These are phyloP conservation scores for Amaranthus tricolor DNA, from an alignment of 179 eudicot genomes.

Conservation along the genomic window DNA sequence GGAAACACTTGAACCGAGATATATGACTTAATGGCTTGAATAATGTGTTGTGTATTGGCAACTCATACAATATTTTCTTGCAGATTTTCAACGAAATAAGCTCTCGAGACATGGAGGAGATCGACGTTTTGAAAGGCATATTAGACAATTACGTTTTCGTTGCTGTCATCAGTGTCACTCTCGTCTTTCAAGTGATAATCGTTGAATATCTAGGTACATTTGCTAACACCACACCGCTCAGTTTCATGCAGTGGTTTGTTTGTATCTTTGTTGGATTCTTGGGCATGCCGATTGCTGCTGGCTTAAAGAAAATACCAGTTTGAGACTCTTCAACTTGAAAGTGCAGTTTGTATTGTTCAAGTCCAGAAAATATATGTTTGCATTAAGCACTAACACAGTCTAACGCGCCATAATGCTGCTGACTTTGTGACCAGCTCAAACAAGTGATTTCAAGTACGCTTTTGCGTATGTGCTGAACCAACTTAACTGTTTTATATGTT, in stretches of 20 bases:
- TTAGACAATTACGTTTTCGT: conserved; percentile 76
- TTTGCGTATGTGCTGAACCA: too few relatives aligned
- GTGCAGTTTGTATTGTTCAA: conserved; percentile 11
- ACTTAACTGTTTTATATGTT: neutral
- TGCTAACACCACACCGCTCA: conserved; percentile 84
- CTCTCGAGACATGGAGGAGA: conserved; percentile 86
- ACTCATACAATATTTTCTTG: conserved; percentile 13
- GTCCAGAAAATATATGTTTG: neutral
- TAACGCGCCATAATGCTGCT: conserved; percentile 13
- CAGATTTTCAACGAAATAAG: conserved; percentile 89
- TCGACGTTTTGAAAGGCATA: conserved; percentile 73
- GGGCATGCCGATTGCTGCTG: conserved; percentile 88
- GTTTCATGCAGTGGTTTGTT: conserved; percentile 52
- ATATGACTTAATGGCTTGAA: too few relatives aligned
- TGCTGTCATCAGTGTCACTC: conserved; percentile 56
- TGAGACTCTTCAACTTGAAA: conserved; percentile 15
- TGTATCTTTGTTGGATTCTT: conserved; percentile 68
- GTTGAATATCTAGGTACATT: conserved; percentile 76
- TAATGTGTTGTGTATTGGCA: neutral
- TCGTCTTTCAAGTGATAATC: conserved; percentile 73
- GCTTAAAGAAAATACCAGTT: conserved; percentile 57
- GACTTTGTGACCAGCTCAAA: conserved; percentile 17
- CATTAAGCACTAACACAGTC: conserved; percentile 13
- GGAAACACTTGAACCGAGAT: too few relatives aligned
- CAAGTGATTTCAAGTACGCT: neutral